Evolutionary conservation across 257 asterid species (phyloP), one percentile per base, ranked within the genome.

Genomic region (Solanum sejunctum): DNA sequence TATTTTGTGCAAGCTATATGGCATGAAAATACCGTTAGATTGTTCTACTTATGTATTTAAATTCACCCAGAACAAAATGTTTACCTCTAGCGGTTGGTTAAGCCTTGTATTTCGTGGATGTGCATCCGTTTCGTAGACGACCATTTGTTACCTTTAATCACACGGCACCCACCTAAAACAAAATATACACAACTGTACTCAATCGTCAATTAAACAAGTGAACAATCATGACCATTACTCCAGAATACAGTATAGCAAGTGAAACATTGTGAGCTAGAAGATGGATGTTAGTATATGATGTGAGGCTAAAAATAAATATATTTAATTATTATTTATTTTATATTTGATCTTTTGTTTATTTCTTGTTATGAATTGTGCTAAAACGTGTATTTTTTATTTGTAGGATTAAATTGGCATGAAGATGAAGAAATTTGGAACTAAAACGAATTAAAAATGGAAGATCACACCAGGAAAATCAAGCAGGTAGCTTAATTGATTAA

Each of bases 101-200:
- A 41, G 83, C 88, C 86, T 93, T 89, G 93, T 91, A 93, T 90
- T 94, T 28, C 98, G 10, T 89, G 92, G 87, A 93, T 89, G 41
- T 96, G 97, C 84, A 96, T 91, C 99, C 98, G 95, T 90, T 96
- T 96, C 28, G 99, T 96, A 75, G 98, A 93, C 71, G 99, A 96
- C 98, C 99, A 96, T 84, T 96, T 96, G 92, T 95, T 96, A 84
- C 99, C 99, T 89, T 85, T 93, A 82, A 96, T 93, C 82, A 96
- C 98, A 82, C 95, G 91, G 85, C 98, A 96, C 36, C 98, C 98
- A 36, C 52, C 52, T 39, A 69, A 69, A 69, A 69, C 5, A 39
- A 69, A 26, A 17, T 18, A 69, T 36, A 9, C 16, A 39, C 8
- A 69, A 69, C 18, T 36, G 4, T 69, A 17, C 52, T 69, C 39